phyloP scores from a whole-genome alignment of 140 eudicot species.

The Erigeron philadelphicus region DNA sequence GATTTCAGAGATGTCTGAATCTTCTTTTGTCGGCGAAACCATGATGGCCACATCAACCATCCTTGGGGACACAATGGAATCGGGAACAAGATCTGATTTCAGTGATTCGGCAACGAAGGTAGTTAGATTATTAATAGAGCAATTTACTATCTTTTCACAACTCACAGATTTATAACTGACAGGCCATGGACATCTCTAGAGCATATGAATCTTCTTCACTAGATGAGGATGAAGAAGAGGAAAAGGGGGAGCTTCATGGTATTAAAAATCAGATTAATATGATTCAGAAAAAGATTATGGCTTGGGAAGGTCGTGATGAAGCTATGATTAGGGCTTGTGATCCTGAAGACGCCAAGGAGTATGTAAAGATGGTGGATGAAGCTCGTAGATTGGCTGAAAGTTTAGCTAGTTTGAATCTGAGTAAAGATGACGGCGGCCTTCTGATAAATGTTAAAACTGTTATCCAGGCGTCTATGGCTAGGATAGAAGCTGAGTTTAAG shows the following conservation, averaged over 20 bases:
- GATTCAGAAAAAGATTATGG: conserved; percentile 50
- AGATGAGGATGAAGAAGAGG: conserved; percentile 9
- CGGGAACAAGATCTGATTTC: no score
- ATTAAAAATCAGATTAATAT: conserved; percentile 39
- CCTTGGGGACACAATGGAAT: no score
- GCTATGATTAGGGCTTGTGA: conserved; percentile 66
- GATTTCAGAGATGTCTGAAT: no score
- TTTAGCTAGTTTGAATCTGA: conserved; percentile 40
- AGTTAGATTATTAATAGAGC: no score
- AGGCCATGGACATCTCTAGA: no score
- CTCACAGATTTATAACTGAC: no score
- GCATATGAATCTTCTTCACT: no score
- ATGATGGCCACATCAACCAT: no score
- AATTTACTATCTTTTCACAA: no score
- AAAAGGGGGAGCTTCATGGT: conserved; percentile 28
- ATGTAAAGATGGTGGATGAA: conserved; percentile 54
- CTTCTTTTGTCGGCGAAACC: no score
- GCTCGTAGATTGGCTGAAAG: conserved; percentile 39
- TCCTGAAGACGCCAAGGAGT: conserved; percentile 50
- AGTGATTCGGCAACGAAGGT: no score
- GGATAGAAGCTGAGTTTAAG: conserved; percentile 60
- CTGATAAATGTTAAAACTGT: conserved; percentile 52
- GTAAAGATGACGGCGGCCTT: conserved; percentile 33
- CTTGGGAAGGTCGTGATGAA: conserved; percentile 47
- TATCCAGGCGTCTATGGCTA: conserved; percentile 70